These are phyloP conservation scores for Boletellus sp. DNA, from an alignment of 768 basidiomycete species.

Conservation along the genomic window DNA sequence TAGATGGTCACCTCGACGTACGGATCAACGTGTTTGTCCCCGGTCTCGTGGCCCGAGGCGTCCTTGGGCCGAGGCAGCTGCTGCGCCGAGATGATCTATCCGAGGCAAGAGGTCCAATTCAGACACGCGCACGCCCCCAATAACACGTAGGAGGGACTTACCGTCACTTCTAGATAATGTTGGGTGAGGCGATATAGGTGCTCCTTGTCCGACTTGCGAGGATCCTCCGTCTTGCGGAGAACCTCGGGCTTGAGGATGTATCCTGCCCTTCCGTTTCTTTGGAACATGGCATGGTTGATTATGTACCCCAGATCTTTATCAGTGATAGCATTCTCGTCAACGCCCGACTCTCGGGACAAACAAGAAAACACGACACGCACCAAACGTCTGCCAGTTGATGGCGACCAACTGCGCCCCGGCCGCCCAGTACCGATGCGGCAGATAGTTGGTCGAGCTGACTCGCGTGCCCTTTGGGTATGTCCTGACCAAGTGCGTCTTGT, in stretches of 20 bases:
- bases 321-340: neutral
- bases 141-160: conserved; percentile 26
- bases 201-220: conserved; percentile 57
- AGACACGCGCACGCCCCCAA: neutral
- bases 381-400: conserved; percentile 96
- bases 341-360: neutral
- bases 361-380: conserved; percentile 42
- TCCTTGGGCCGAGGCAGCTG: conserved; percentile 78
- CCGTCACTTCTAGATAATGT: conserved; percentile 63
- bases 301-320: conserved; percentile 76
- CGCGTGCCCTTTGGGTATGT: conserved; percentile 84
- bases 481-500: conserved; percentile 73
- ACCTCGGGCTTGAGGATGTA: conserved; percentile 88
- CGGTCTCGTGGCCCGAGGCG: conserved; percentile 54
- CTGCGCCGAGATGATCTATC: conserved; percentile 79
- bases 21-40: conserved; percentile 62
- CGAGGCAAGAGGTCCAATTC: neutral
- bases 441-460: conserved; percentile 81
- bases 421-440: conserved; percentile 87
- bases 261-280: conserved; percentile 81
- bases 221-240: conserved; percentile 53
- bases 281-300: conserved; percentile 96
- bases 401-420: conserved; percentile 88
- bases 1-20: conserved; percentile 79
- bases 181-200: conserved; percentile 48